These are phyloP conservation scores for Mariannaea sp. DNA, from an alignment of 2,329 filamentous ascomycete species.

Conservation along the genomic window DNA sequence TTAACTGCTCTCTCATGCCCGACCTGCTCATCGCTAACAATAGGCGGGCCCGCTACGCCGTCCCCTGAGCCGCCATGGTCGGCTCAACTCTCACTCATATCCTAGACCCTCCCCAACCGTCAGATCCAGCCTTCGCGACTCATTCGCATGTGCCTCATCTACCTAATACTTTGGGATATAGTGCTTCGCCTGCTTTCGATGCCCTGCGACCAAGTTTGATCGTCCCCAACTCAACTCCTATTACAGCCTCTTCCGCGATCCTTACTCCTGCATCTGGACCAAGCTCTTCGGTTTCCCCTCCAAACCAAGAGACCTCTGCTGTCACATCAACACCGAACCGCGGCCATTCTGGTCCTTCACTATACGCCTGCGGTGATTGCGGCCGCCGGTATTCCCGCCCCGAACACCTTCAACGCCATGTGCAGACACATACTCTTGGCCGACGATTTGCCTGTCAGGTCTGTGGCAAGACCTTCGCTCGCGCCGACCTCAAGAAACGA, in stretches of 20 bases:
- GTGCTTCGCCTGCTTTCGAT: conserved; percentile 9
- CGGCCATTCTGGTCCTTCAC: conserved; percentile 40
- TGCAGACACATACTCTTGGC: conserved; percentile 56
- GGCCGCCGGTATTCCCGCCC: conserved; percentile 57
- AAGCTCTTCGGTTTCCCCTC: conserved; percentile 4
- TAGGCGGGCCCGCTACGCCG: conserved; percentile 13
- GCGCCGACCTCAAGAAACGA: conserved; percentile 58
- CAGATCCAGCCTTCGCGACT: conserved; percentile 19
- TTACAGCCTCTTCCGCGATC: background rate
- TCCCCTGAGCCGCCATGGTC: conserved; percentile 36
- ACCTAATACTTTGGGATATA: conserved; percentile 1
- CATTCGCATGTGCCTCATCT: conserved; percentile 19
- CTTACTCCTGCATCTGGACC: background rate
- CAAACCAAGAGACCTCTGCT: conserved; percentile 7
- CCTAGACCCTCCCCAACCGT: conserved; percentile 39
- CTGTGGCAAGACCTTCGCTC: conserved; percentile 59
- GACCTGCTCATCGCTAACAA: conserved; percentile 1
- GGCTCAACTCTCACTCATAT: conserved; percentile 40
- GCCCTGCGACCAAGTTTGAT: conserved; percentile 9
- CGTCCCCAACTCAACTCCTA: conserved; percentile 10
- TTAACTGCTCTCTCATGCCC: conserved; percentile 13
- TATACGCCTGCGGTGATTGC: conserved; percentile 59
- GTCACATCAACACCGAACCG: conserved; percentile 14
- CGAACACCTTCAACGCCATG: conserved; percentile 58
- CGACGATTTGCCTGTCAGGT: conserved; percentile 56